Percentiles rank a stretch among this genome's conserved stretches.
Evolutionary conservation across 305 asterid genomes (phyloP).

Genomic region (Salvia sclarea): DNA sequence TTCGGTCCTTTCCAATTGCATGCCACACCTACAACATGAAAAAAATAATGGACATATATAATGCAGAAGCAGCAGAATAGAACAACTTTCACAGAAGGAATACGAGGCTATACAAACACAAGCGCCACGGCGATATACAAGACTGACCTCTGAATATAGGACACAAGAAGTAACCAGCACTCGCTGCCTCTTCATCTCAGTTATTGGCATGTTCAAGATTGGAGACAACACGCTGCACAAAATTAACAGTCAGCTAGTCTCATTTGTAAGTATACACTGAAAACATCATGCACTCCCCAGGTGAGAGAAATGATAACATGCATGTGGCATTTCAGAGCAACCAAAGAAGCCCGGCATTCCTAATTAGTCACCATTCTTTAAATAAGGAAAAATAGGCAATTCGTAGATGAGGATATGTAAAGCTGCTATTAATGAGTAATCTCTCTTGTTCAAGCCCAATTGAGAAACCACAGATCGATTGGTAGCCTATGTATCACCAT

Average conservation of each 20-base stretch:
- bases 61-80: slow-evolving; percentile 28
- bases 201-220: slow-evolving; percentile 84
- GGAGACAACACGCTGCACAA: slow-evolving; percentile 92
- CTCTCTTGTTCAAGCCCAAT: slow-evolving; percentile 18
- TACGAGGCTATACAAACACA: slow-evolving; percentile 25
- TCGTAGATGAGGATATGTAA: slow-evolving; percentile 4
- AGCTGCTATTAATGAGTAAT: slow-evolving; percentile 23
- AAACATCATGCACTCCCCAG: slow-evolving; percentile 33
- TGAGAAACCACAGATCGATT: slow-evolving; percentile 15
- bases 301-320: slow-evolving; percentile 24
- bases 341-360: slow-evolving; percentile 22
- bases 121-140: slow-evolving; percentile 30
- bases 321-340: slow-evolving; percentile 29
- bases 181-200: slow-evolving; percentile 95
- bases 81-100: slow-evolving; percentile 23
- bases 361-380: slow-evolving; percentile 9
- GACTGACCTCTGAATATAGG: slow-evolving; percentile 91
- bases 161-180: slow-evolving; percentile 96
- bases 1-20: slow-evolving; percentile 82
- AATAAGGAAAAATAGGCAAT: slow-evolving; percentile 22
- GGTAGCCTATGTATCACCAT: not conserved
- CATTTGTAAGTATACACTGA: slow-evolving; percentile 24
- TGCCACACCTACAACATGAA: slow-evolving; percentile 74
- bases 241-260: slow-evolving; percentile 38
- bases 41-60: slow-evolving; percentile 30